A percentile compares a stretch with the other conserved stretches of the same genome.
These are phyloP conservation scores for Phytomonas sp. DNA, from an alignment of 208 protist species.

Conservation along the genomic window DNA sequence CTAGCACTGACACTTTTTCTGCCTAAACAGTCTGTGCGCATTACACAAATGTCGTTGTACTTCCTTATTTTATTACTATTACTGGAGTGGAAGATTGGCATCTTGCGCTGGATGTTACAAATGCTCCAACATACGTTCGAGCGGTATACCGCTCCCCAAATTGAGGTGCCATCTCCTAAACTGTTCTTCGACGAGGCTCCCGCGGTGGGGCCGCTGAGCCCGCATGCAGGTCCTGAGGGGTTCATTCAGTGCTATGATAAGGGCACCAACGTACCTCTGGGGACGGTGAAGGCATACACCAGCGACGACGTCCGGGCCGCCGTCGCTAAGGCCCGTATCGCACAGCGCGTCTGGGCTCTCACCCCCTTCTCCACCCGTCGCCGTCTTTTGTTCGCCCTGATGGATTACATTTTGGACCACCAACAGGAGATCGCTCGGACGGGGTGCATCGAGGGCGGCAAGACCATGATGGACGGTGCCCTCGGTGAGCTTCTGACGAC, in stretches of 20 bases:
- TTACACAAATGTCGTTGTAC: constrained; percentile 30
- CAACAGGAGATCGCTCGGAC: constrained; percentile 82
- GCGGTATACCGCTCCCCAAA: constrained; percentile 72
- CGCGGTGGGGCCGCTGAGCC: constrained; percentile 44
- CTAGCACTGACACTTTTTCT: not conserved
- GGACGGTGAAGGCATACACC: constrained; percentile 54
- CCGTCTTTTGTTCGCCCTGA: constrained; percentile 69
- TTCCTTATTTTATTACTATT: constrained; percentile 32
- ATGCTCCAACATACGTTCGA: constrained; percentile 51
- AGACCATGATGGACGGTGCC: constrained; percentile 89
- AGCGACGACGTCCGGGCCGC: constrained; percentile 58
- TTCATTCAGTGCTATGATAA: constrained; percentile 89
- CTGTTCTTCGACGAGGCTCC: constrained; percentile 45
- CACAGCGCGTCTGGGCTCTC: constrained; percentile 76
- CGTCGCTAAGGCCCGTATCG: constrained; percentile 57
- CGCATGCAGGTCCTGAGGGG: constrained; percentile 50
- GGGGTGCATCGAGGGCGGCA: constrained; percentile 84
- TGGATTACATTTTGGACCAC: constrained; percentile 83
- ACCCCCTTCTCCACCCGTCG: constrained; percentile 83
- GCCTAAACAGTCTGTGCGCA: not conserved
- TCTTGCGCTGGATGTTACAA: constrained; percentile 39
- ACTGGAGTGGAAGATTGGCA: constrained; percentile 48
- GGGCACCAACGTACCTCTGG: constrained; percentile 75
- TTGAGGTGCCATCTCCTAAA: constrained; percentile 53
- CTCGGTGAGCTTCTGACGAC: constrained; percentile 89